Base-by-base conservation (phyloP, 1,284 basidiomycete genomes). In the Marasmius sp. region DNA sequence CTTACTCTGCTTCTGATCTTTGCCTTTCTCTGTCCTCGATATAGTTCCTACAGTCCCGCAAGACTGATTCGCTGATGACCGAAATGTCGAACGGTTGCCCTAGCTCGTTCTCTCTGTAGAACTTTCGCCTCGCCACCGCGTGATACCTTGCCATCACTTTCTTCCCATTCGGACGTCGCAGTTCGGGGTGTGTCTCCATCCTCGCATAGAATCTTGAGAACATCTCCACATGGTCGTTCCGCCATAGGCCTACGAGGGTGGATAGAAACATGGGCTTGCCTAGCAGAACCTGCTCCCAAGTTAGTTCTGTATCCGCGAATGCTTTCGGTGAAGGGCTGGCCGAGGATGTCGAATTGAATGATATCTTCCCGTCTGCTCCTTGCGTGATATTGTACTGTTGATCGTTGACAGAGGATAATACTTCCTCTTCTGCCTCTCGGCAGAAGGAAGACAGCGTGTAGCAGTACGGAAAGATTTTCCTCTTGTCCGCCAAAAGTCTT, bases 81-180 rank as follows among this genome's bases (percentile, higher is more conserved):
- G 58, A 48, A 20, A 63, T 33, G 53, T 57, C 52, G 16, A 60
- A 63, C 1, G 52, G 58, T 43, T 60, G 20, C 2, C 43, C 39
- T 6, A 16, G 3, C 16, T 58, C 50, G 16, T 34, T 48, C 4
- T 20, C 34, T 1, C 38, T 22, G 16, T 62, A 62, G 49, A 47
- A 62, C 16, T 50, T 33, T 10, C n/a, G 6, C 12, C 50, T 38
- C 47, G 49, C 41, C 3, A 33, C 33, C 0, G 49, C 50, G n/a
- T 62, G 61, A n/a, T 62, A 62, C 8, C 8, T 56, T 22, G 50
- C 61, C 33, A 62, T 51, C 0, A 49, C 50, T 2, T 18, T 1
- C 7, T 37, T 27, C 2, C 61, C 61, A 1, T 47, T 7, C 2
- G 14, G 11, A 12, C 38, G 7, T 3, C 33, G 47, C 14, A 58